Conservation (phyloP, 2,329 filamentous ascomycete species). For the Myriosclerotinia duriaeana region DNA sequence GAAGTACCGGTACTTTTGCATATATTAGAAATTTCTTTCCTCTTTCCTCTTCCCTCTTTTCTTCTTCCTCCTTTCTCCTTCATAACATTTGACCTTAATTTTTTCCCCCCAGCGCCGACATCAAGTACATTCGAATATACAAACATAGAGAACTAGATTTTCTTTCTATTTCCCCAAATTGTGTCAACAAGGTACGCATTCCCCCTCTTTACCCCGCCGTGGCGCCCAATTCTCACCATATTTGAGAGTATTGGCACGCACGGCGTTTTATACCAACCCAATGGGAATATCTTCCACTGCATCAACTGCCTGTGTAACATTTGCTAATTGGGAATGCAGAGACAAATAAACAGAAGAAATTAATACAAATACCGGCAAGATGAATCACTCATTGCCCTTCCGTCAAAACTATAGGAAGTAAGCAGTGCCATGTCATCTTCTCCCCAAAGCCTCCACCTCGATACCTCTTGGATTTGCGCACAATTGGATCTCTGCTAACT, state of each 20-base stretch:
- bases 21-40: conserved; percentile 5
- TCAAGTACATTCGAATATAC: background rate
- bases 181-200: conserved; percentile 12
- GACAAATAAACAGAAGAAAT: background rate
- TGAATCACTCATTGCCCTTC: conserved; percentile 23
- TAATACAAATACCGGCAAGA: conserved; percentile 12
- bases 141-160: background rate
- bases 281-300: background rate
- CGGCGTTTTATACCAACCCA: background rate
- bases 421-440: background rate
- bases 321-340: conserved; percentile 7
- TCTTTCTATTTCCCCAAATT: background rate
- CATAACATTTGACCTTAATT: background rate
- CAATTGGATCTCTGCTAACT: conserved; percentile 2
- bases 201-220: conserved; percentile 23
- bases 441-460: background rate
- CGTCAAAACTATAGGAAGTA: conserved; percentile 25
- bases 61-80: background rate
- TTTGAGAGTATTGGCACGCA: background rate
- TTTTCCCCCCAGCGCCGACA: too few relatives aligned
- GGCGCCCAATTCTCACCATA: conserved; percentile 13
- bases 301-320: background rate
- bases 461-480: background rate
- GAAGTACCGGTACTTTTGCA: background rate
- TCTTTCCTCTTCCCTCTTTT: background rate